Percentiles rank a stretch among this genome's conserved stretches.
phyloP scores from a whole-genome alignment of 2,329 filamentous ascomycete species.

The Orbilia blumenaviensis region DNA sequence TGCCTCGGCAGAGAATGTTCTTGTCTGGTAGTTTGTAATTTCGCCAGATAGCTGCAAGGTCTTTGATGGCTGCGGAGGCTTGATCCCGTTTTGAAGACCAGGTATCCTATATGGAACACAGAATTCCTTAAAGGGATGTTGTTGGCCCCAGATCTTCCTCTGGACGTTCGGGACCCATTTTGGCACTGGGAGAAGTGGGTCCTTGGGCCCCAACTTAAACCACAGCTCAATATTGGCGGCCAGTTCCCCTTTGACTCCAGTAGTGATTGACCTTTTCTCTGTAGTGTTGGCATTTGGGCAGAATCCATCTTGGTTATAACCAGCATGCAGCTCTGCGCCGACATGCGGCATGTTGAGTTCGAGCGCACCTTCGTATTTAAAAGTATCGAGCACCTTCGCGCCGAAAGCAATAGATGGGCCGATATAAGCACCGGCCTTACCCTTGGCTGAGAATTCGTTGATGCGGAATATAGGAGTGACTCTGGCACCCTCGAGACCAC shows the following conservation, averaged over 20 bases:
- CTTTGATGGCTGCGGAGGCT: not conserved
- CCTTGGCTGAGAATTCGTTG: constrained; percentile 55
- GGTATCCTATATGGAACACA: constrained; percentile 25
- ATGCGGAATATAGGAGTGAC: constrained; percentile 57
- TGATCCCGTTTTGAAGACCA: not conserved
- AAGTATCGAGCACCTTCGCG: constrained; percentile 55
- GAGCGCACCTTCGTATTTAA: constrained; percentile 53
- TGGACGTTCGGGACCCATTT: constrained; percentile 6
- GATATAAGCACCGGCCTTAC: constrained; percentile 56
- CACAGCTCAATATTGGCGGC: constrained; percentile 21
- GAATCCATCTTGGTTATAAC: constrained; percentile 27
- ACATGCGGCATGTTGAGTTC: constrained; percentile 54
- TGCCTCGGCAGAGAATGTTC: constrained; percentile 3
- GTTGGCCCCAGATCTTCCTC: constrained; percentile 31
- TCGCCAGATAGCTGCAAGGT: constrained; percentile 4
- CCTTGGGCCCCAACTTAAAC: constrained; percentile 7
- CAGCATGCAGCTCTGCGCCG: constrained; percentile 38
- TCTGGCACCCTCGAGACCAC: constrained; percentile 56
- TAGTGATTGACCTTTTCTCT: not conserved
- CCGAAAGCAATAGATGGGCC: constrained; percentile 57
- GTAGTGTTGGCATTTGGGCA: constrained; percentile 15
- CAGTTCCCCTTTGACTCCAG: constrained; percentile 12
- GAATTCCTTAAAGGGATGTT: constrained; percentile 1
- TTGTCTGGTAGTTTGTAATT: not conserved
- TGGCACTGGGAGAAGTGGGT: not conserved